Evolutionary conservation across 768 basidiomycete species (phyloP), one percentile per base, ranked within the genome.

Genomic region (Auricularia sp.): DNA sequence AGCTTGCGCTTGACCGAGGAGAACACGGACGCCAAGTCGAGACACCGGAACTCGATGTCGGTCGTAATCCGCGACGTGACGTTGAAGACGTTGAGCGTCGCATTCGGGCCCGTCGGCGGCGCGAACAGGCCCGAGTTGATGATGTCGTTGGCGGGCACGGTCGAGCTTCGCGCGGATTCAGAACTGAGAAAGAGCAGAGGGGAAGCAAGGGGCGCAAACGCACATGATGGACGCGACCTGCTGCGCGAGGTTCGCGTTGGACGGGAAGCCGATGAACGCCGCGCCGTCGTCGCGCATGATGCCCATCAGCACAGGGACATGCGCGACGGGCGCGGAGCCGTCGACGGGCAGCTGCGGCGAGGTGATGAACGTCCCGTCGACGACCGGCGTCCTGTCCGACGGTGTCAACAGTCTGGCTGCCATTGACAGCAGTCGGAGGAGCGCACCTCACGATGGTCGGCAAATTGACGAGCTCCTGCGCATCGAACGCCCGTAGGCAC

Each of bases 201-300:
- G 23, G 23, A 23, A 23, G 23, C 23, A 23, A 23, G 23, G 1
- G 1, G 23, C 23, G 23, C 23, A 23, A 23, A 23, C 23, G 23
- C 23, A 59, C 56, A 59, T 29, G 14, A 59, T 35, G 0, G 56
- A 59, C 0, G 23, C 34, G 8, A 59, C 29, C 5, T 59, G 56
- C 56, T 59, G 56, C 8, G 56, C 23, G 14, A 59, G 21, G 34
- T 59, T 59, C 29, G 23, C 7, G 56, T 59, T 59, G 4, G 72
- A 70, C 8, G 79, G 78, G 62, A 74, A 76, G 1, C 77, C 75
- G 36, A 79, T 73, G 67, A 83, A 80, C 47, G 79, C 77, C 0
- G 78, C 73, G 0, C 81, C 83, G 67, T 83, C 82, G 64, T 81
- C 81, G 21, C 78, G 72, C 78, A 81, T 81, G 75, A 77, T 79